Conservation (phyloP, 306 rosid species). For the Begonia peltatifolia region DNA sequence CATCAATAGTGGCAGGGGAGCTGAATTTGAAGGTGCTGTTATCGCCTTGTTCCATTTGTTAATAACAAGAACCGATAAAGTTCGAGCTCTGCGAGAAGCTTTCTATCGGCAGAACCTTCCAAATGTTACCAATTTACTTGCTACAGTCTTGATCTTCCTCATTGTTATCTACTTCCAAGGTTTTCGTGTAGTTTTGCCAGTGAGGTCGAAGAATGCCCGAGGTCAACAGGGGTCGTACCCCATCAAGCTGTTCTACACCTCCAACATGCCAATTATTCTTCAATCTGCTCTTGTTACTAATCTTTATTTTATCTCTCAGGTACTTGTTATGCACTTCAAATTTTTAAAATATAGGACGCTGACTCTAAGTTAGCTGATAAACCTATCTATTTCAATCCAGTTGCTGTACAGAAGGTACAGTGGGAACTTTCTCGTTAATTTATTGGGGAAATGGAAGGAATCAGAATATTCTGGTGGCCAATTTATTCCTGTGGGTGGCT, state of each 20-base stretch:
- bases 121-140: conserved; percentile 81
- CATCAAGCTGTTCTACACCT: conserved; percentile 84
- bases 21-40: conserved; percentile 93
- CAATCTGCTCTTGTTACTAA: conserved; percentile 92
- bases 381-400: conserved; percentile 19
- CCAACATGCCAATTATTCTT: conserved; percentile 96
- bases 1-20: conserved; percentile 90
- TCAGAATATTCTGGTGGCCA: conserved; percentile 90
- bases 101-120: conserved; percentile 95
- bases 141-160: conserved; percentile 71
- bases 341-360: background rate
- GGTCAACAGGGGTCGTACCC: conserved; percentile 97
- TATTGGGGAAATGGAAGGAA: conserved; percentile 92
- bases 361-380: background rate
- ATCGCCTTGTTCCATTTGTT: conserved; percentile 81
- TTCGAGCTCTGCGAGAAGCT: conserved; percentile 82
- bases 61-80: conserved; percentile 78
- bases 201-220: conserved; percentile 89
- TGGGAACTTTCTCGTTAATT: conserved; percentile 75
- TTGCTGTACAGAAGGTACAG: conserved; percentile 71
- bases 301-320: conserved; percentile 95
- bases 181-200: conserved; percentile 90
- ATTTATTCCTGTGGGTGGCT: conserved; percentile 75
- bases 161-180: conserved; percentile 94
- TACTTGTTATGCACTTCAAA: conserved; percentile 14